Percentiles rank a stretch among this genome's conserved stretches.
phyloP scores from a whole-genome alignment of 306 rosid species.

The Cucumis cinereus region DNA sequence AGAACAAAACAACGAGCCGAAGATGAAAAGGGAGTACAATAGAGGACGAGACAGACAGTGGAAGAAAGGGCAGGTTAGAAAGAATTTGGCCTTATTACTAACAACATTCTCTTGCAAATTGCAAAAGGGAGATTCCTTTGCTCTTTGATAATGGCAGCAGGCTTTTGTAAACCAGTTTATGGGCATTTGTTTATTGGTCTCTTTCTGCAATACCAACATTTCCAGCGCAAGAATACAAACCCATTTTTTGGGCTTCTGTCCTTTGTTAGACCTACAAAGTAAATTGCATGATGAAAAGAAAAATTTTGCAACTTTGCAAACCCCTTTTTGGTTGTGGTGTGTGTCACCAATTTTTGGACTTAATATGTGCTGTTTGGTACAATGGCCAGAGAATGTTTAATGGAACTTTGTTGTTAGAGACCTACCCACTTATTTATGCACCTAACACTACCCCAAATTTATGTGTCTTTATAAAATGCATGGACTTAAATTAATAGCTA shows the following conservation, averaged over 20 bases:
- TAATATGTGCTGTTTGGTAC: not conserved
- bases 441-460: too few species aligned
- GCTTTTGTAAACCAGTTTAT: not conserved
- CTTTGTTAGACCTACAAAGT: not conserved
- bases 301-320: not conserved
- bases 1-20: not conserved
- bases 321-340: not conserved
- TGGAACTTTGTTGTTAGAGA: not conserved
- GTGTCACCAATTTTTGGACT: not conserved
- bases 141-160: not conserved
- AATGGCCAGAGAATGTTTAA: not conserved
- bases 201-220: not conserved
- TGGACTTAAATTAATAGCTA: too few species aligned
- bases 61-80: not conserved
- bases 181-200: not conserved
- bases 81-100: not conserved
- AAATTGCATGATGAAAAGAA: not conserved
- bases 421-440: not conserved
- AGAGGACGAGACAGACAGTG: not conserved
- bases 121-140: constrained; percentile 6
- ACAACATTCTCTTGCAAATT: constrained; percentile 1
- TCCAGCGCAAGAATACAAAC: not conserved
- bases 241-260: not conserved
- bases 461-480: too few species aligned
- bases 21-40: too few species aligned